These are phyloP conservation scores for Tuber magnatum DNA, from an alignment of 495 filamentous ascomycete species.

Conservation along the genomic window DNA sequence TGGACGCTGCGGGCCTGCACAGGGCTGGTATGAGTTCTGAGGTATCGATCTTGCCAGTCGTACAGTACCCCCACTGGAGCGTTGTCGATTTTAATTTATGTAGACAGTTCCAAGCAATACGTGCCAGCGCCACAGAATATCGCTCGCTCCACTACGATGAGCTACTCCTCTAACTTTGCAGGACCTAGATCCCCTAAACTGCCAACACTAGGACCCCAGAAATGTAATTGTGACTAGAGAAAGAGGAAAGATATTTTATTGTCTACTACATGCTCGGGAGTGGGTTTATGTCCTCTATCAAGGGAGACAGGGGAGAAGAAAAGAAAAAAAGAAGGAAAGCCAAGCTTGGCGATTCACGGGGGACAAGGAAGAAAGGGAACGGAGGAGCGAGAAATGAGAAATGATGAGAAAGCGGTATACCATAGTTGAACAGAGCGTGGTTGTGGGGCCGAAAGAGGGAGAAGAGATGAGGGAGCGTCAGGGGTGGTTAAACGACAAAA, in stretches of 20 bases:
- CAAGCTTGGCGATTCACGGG: too few species aligned
- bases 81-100: background rate
- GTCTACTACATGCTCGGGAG: background rate
- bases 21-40: background rate
- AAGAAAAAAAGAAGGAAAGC: background rate
- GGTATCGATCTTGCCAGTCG: background rate
- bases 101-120: background rate
- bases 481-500: background rate
- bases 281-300: background rate
- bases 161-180: background rate
- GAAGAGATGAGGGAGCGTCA: background rate
- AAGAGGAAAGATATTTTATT: background rate
- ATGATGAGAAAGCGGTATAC: background rate
- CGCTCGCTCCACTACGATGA: background rate
- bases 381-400: background rate
- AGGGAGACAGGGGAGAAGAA: background rate
- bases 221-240: background rate
- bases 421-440: background rate
- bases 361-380: background rate
- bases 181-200: background rate
- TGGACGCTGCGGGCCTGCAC: background rate
- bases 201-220: background rate
- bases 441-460: background rate
- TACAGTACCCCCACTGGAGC: background rate
- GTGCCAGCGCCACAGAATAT: background rate